These are phyloP conservation scores for Phytophthora chlamydospora DNA, from an alignment of 352 stramenopile species.

Conservation along the genomic window DNA sequence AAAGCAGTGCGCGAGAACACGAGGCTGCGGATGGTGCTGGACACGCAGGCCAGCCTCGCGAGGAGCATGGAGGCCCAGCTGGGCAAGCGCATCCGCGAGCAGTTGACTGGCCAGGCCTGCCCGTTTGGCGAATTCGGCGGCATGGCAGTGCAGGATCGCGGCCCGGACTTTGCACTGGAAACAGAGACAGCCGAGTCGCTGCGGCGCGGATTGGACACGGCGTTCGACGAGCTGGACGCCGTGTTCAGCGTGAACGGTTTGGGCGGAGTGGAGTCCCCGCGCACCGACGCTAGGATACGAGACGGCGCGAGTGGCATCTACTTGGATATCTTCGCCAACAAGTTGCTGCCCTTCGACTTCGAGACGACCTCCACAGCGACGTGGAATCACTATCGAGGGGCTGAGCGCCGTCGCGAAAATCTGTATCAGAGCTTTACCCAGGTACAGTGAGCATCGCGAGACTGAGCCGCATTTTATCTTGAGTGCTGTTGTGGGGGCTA, in stretches of 20 bases:
- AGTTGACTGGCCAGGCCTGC: conserved; percentile 15
- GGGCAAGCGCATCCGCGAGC: conserved; percentile 20
- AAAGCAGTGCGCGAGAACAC: conserved; percentile 36
- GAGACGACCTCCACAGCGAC: conserved; percentile 34
- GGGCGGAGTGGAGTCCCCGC: conserved; percentile 19
- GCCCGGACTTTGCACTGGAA: conserved; percentile 30
- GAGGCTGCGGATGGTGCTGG: conserved; percentile 34
- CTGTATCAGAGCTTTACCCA: conserved; percentile 25
- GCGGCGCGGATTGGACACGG: conserved; percentile 36
- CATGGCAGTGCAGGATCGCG: conserved; percentile 1
- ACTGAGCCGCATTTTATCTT: neutral
- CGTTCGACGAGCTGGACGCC: conserved; percentile 33
- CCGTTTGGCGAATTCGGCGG: conserved; percentile 4
- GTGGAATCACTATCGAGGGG: conserved; percentile 48
- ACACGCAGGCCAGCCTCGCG: conserved; percentile 38
- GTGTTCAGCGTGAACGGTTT: conserved; percentile 39
- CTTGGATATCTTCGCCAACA: conserved; percentile 48
- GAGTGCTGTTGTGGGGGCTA: neutral
- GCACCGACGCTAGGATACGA: conserved; percentile 34
- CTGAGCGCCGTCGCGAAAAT: conserved; percentile 29
- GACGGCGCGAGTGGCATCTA: conserved; percentile 39
- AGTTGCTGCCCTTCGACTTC: conserved; percentile 46
- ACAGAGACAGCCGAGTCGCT: conserved; percentile 36
- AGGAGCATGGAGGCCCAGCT: conserved; percentile 35
- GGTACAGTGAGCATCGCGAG: conserved; percentile 4